Conservation (phyloP, 2,329 filamentous ascomycete genomes). For the Xylaria hypoxylon region DNA sequence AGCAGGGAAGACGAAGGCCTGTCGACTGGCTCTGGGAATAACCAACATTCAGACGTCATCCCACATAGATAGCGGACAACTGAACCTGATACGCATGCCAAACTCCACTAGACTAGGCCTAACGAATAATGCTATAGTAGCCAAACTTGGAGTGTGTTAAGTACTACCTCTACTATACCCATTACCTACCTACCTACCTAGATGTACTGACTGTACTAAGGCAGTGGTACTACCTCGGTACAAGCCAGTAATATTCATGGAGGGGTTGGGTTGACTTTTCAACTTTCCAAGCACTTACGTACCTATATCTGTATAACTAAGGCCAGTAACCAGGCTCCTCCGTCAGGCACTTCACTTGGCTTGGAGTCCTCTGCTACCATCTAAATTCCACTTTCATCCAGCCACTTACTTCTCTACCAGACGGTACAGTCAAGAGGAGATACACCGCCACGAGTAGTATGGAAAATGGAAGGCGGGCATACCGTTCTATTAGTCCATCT, state of each 20-base stretch:
- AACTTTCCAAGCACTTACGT: neutral
- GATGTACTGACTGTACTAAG: too few relatives aligned
- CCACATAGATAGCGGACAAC: slow-evolving; percentile 41
- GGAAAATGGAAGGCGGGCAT: neutral
- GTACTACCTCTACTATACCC: too few relatives aligned
- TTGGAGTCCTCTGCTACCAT: neutral
- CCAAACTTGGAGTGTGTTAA: too few relatives aligned
- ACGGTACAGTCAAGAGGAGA: neutral
- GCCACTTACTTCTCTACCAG: neutral
- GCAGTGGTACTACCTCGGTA: too few relatives aligned
- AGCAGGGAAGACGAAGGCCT: slow-evolving; percentile 38
- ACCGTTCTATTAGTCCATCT: neutral
- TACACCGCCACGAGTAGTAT: neutral
- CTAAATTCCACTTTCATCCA: slow-evolving; percentile 1
- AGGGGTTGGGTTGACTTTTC: slow-evolving; percentile 16
- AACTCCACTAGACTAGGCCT: slow-evolving; percentile 16
- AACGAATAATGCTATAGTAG: slow-evolving; percentile 1
- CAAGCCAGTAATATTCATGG: slow-evolving; percentile 14
- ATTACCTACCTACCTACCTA: neutral
- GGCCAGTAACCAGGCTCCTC: neutral
- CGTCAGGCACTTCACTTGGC: slow-evolving; percentile 6
- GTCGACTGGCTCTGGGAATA: slow-evolving; percentile 41
- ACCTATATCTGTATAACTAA: neutral
- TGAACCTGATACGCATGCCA: slow-evolving; percentile 19
- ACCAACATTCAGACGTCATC: slow-evolving; percentile 32